A percentile compares a stretch with the other conserved stretches of the same genome.
Evolutionary conservation across 805 yeast species (phyloP).

Genomic region (Metschnikowia borealis): DNA sequence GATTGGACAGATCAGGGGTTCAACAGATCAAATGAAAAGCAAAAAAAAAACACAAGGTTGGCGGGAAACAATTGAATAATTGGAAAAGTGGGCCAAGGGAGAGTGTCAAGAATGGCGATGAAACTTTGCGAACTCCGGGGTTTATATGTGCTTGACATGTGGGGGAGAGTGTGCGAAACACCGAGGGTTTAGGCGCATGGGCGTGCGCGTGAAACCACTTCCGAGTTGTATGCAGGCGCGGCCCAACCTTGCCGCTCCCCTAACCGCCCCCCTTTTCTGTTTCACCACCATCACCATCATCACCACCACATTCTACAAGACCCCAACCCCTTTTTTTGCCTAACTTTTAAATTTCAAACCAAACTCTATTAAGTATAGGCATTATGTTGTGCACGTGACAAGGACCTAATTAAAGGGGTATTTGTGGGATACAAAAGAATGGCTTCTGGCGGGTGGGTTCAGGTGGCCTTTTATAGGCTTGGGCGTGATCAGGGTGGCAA

Average conservation of each 20-base stretch:
- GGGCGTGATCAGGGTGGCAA: too few species aligned
- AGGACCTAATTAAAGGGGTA: too few species aligned
- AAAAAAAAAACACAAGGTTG: neutral
- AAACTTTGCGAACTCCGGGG: constrained; percentile 2
- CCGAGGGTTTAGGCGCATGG: constrained; percentile 1
- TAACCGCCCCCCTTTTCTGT: neutral
- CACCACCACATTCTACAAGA: too few species aligned
- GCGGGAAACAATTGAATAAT: neutral
- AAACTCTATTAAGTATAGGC: too few species aligned
- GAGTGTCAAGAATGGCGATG: neutral
- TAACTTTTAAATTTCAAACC: too few species aligned
- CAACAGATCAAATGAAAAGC: neutral
- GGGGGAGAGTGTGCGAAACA: neutral
- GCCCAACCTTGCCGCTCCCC: neutral
- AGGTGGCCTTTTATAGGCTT: too few species aligned
- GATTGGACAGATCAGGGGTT: neutral
- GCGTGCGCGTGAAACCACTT: neutral
- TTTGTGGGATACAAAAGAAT: too few species aligned
- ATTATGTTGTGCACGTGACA: too few species aligned
- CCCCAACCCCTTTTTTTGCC: too few species aligned
- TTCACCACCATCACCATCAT: too few species aligned
- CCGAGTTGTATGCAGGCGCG: neutral
- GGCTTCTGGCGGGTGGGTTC: too few species aligned
- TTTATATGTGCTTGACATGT: neutral
- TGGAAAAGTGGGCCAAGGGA: neutral